Evolutionary conservation across 2,329 filamentous ascomycete genomes (phyloP), one percentile per base, ranked within the genome.

Genomic region (Rutstroemia sp.): DNA sequence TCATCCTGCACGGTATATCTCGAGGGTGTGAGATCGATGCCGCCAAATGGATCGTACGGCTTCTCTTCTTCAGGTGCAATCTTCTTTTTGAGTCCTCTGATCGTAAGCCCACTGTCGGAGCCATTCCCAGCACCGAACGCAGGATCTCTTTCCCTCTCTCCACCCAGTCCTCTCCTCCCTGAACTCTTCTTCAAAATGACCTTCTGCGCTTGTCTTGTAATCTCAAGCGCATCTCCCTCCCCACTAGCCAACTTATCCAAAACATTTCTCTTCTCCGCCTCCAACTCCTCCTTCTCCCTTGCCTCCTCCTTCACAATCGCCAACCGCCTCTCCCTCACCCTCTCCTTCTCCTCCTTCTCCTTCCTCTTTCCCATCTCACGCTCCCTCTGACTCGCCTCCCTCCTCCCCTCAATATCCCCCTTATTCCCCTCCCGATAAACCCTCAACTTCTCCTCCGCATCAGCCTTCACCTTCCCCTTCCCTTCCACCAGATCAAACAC

Each of bases 21-120:
- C 63, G 86, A 78, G 21, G 83, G 82, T 23, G 77, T 77, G 52
- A 92, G 80, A 48, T 80, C 73, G 59, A 92, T 74, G 0, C 90
- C 94, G 41, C 84, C 90, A 69, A 94, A 96, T 0, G 92, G 88
- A 74, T 96, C 91, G 73, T 95, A 96, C 0, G 90, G 86, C 57
- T 85, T 84, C 65, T 90, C 84, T 5, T 81, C 81, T 38, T 81
- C 80, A 1, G 81, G 79, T 2, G 78, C 77, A 56, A 79, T 75
- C 64, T 72, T 77, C 65, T 80, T 85, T 72, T 88, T 90, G 57
- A 96, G 79, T 1, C 92, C 92, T 63, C 89, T 87, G 71, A 96
- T 92, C 2, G 86, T 83, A 34, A 86, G 72, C 12, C 73, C 65
- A 27, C 38, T 55, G 1, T 56, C 54, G 27, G 47, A 61, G 2